Percentiles rank a stretch among this genome's conserved stretches.
phyloP scores from a whole-genome alignment of 2,329 filamentous ascomycete genomes.

The Rachicladosporium sp. region DNA sequence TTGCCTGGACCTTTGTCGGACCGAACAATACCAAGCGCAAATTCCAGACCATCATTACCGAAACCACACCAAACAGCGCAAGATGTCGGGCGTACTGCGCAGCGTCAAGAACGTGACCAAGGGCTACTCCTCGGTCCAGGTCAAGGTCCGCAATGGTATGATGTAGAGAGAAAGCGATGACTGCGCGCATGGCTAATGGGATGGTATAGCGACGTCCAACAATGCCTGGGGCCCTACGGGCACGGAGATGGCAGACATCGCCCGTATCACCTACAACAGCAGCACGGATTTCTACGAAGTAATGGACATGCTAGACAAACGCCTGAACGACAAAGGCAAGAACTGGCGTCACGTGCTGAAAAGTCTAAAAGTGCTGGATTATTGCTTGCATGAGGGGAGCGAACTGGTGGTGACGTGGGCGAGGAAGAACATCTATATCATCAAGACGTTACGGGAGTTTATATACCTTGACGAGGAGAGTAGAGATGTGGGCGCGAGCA shows the following conservation, averaged over 20 bases:
- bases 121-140: constrained; percentile 89
- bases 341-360: constrained; percentile 99
- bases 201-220: constrained; percentile 74
- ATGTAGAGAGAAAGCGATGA: constrained; percentile 36
- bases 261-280: constrained; percentile 93
- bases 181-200: no score
- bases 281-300: constrained; percentile 98
- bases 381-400: constrained; percentile 93
- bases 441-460: constrained; percentile 95
- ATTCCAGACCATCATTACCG: constrained; percentile 17
- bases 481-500: constrained; percentile 89
- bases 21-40: background rate
- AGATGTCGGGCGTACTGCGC: constrained; percentile 92
- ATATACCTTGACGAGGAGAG: constrained; percentile 94
- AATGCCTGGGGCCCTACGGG: constrained; percentile 97
- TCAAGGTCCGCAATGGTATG: constrained; percentile 95
- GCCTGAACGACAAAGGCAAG: constrained; percentile 97
- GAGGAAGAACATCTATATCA: constrained; percentile 94
- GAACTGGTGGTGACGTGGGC: constrained; percentile 97
- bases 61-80: background rate
- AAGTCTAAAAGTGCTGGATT: constrained; percentile 93
- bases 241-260: constrained; percentile 97
- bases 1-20: no score
- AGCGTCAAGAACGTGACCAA: constrained; percentile 99
- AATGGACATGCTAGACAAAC: constrained; percentile 99